phyloP scores from a whole-genome alignment of 768 basidiomycete genomes.

The Russula virescens region DNA sequence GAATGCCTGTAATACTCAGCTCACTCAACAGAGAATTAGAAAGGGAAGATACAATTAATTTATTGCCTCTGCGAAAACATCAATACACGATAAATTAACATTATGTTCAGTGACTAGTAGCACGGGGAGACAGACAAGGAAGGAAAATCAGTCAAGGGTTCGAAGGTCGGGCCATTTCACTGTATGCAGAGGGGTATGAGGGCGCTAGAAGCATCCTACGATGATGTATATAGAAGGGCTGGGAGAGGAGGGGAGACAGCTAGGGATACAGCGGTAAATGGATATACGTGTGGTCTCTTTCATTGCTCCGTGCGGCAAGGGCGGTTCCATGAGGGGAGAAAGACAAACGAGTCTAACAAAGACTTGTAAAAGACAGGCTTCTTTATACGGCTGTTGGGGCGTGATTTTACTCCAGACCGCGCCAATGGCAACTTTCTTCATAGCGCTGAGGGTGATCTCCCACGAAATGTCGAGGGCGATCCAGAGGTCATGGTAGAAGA shows the following conservation, averaged over 20 bases:
- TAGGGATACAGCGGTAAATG: slow-evolving; percentile 18
- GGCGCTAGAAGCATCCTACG: not conserved
- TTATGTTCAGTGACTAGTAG: too few relatives aligned
- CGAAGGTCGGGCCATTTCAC: not conserved
- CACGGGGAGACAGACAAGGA: too few relatives aligned
- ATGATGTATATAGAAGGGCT: slow-evolving; percentile 9
- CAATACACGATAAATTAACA: too few relatives aligned
- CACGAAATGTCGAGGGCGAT: slow-evolving; percentile 61
- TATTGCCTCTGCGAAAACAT: too few relatives aligned
- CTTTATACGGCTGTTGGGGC: not conserved
- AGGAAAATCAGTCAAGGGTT: not conserved
- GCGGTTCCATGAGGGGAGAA: slow-evolving; percentile 7
- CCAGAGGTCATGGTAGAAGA: slow-evolving; percentile 64
- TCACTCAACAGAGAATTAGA: too few relatives aligned
- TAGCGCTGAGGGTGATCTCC: slow-evolving; percentile 57
- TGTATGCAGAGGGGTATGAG: slow-evolving; percentile 5
- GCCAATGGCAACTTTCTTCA: slow-evolving; percentile 33
- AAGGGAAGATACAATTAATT: too few relatives aligned
- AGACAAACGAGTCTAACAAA: not conserved
- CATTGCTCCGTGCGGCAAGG: slow-evolving; percentile 16
- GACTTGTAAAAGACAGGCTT: not conserved
- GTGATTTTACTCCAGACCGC: slow-evolving; percentile 7
- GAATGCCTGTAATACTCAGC: too few relatives aligned
- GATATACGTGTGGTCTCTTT: slow-evolving; percentile 14
- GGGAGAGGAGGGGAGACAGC: not conserved